Conservation (phyloP, 768 basidiomycete genomes). For the Amanita fuliginea region DNA sequence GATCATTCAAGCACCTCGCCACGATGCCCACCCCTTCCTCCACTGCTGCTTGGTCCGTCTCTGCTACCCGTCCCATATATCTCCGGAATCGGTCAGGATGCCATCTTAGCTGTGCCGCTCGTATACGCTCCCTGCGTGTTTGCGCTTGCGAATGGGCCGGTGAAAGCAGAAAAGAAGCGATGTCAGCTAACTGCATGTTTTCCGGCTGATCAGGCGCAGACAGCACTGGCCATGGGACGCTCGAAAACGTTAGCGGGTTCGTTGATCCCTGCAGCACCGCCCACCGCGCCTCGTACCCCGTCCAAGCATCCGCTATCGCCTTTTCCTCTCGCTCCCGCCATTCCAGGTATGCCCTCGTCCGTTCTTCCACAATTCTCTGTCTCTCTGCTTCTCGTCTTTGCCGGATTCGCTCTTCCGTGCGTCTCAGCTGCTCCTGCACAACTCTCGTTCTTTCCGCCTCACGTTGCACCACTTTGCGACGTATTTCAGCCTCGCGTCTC, state of each 20-base stretch:
- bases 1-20: constrained; percentile 51
- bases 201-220: constrained; percentile 27
- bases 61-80: constrained; percentile 38
- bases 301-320: constrained; percentile 45
- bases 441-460: constrained; percentile 21
- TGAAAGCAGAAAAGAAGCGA: constrained; percentile 53
- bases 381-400: constrained; percentile 39
- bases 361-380: constrained; percentile 35
- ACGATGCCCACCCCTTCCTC: constrained; percentile 58
- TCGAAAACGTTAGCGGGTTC: constrained; percentile 42
- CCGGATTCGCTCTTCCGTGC: constrained; percentile 42
- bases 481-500: constrained; percentile 34
- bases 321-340: constrained; percentile 36
- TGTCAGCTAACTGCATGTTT: constrained; percentile 43
- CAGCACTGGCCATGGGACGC: constrained; percentile 64
- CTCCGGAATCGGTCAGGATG: constrained; percentile 72
- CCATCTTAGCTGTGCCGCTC: constrained; percentile 61
- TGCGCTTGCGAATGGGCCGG: constrained; percentile 48
- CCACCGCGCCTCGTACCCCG: constrained; percentile 58
- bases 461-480: constrained; percentile 31
- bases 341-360: constrained; percentile 23
- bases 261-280: constrained; percentile 31
- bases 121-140: constrained; percentile 55
- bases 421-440: constrained; percentile 40
- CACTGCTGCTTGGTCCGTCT: constrained; percentile 39